Percentiles rank a stretch among this genome's conserved stretches.
These are phyloP conservation scores for Xerocomellus intermedius DNA, from an alignment of 768 basidiomycete species.

Conservation along the genomic window DNA sequence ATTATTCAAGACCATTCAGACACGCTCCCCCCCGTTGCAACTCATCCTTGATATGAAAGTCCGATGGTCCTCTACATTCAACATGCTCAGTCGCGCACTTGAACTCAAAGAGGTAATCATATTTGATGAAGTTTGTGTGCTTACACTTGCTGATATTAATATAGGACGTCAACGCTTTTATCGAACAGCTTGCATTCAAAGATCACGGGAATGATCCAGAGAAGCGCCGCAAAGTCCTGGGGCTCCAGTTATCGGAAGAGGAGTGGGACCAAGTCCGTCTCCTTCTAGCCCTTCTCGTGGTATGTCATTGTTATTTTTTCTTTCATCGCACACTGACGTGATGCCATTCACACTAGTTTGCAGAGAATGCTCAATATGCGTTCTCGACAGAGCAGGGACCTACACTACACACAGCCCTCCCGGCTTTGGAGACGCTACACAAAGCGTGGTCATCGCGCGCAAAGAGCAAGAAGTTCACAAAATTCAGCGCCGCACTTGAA, in stretches of 20 bases:
- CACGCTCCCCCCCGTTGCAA: neutral
- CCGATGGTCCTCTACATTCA: slow-evolving; percentile 4
- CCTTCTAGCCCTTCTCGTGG: neutral
- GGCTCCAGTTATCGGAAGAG: neutral
- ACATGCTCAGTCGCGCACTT: neutral
- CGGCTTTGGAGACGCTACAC: neutral
- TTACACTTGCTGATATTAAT: neutral
- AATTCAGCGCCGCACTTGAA: neutral
- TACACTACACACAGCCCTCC: neutral
- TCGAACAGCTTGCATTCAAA: slow-evolving; percentile 2
- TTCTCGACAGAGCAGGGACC: slow-evolving; percentile 7
- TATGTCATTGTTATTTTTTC: neutral
- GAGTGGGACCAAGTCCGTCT: neutral
- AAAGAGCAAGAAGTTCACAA: slow-evolving; percentile 1
- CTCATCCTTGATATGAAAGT: slow-evolving; percentile 7
- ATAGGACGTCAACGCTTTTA: slow-evolving; percentile 1
- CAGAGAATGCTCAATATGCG: slow-evolving; percentile 1
- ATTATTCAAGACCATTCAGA: slow-evolving; percentile 7
- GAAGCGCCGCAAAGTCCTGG: neutral
- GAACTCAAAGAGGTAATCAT: slow-evolving; percentile 3
- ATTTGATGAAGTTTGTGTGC: neutral
- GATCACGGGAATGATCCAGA: neutral
- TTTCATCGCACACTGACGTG: neutral
- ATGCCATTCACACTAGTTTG: slow-evolving; percentile 1
- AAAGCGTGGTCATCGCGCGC: neutral